Evolutionary conservation across 352 stramenopile genomes (phyloP).

Genomic region (Sclerospora graminicola): DNA sequence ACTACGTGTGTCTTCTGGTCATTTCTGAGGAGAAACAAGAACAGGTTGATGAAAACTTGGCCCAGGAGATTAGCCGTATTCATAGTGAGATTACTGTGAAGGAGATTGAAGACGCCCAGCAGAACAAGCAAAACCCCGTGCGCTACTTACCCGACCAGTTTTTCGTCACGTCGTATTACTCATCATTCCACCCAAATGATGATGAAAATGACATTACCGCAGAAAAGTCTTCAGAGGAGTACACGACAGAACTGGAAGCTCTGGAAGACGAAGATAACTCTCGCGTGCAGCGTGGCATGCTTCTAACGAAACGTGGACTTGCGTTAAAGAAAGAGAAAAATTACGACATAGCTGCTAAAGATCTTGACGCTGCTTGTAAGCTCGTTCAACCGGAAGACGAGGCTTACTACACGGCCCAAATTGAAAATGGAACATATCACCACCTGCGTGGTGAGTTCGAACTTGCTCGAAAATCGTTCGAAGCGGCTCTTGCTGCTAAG

Average conservation of each 20-base stretch:
- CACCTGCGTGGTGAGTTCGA: conserved; percentile 72
- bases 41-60: conserved; percentile 57
- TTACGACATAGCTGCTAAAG: conserved; percentile 50
- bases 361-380: conserved; percentile 42
- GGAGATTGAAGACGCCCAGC: conserved; percentile 47
- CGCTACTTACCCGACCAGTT: conserved; percentile 68
- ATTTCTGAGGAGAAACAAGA: conserved; percentile 73
- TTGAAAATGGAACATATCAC: conserved; percentile 69
- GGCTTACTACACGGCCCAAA: conserved; percentile 64
- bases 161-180: conserved; percentile 82
- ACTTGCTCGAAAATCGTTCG: conserved; percentile 50
- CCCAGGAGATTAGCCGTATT: conserved; percentile 64
- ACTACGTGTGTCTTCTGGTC: conserved; percentile 72
- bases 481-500: conserved; percentile 48
- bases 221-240: conserved; percentile 43
- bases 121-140: conserved; percentile 47
- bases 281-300: conserved; percentile 28
- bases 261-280: conserved; percentile 23
- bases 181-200: conserved; percentile 73
- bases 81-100: conserved; percentile 62
- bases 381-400: conserved; percentile 37
- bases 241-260: conserved; percentile 38
- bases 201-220: conserved; percentile 59
- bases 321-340: conserved; percentile 54
- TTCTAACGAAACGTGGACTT: conserved; percentile 53